phyloP scores from a whole-genome alignment of 1,139 yeast genomes.

The Zygoascus meyerae region DNA sequence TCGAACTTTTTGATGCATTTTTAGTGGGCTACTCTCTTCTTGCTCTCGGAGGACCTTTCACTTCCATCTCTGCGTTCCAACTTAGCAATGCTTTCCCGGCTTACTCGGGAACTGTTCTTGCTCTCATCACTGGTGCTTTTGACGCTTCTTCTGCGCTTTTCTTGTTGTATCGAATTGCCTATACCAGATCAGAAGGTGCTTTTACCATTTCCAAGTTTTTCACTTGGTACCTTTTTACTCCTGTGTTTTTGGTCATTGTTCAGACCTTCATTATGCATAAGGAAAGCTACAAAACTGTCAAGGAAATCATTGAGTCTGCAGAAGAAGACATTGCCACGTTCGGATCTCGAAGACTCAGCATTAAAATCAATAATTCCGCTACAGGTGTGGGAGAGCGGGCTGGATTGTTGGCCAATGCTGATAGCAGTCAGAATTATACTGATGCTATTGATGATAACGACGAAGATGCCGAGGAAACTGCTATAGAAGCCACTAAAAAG shows the following conservation, averaged over 20 bases:
- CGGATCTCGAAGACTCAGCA: constrained; percentile 21
- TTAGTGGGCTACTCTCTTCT: constrained; percentile 58
- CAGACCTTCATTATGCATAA: constrained; percentile 76
- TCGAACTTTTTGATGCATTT: constrained; percentile 50
- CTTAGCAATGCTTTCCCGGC: constrained; percentile 68
- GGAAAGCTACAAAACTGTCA: constrained; percentile 52
- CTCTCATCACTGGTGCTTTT: constrained; percentile 69
- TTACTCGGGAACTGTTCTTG: constrained; percentile 64
- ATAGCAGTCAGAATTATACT: constrained; percentile 7
- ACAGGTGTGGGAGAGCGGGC: constrained; percentile 51
- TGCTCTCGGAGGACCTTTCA: constrained; percentile 79
- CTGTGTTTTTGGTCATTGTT: constrained; percentile 64
- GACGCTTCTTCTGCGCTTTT: constrained; percentile 75
- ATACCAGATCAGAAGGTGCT: constrained; percentile 39
- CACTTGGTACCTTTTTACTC: constrained; percentile 59
- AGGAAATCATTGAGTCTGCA: constrained; percentile 16
- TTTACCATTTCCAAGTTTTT: constrained; percentile 51
- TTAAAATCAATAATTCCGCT: constrained; percentile 1
- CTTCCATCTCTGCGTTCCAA: constrained; percentile 74
- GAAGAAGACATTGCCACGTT: constrained; percentile 61
- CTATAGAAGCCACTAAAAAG: constrained; percentile 8
- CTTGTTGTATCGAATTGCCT: constrained; percentile 57
- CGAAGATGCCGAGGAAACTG: constrained; percentile 8
- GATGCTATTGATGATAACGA: constrained; percentile 8
- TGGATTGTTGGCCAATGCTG: constrained; percentile 9